Base-by-base conservation (phyloP, 148 eudicot genomes). In the Dysphania ambrosioides region DNA sequence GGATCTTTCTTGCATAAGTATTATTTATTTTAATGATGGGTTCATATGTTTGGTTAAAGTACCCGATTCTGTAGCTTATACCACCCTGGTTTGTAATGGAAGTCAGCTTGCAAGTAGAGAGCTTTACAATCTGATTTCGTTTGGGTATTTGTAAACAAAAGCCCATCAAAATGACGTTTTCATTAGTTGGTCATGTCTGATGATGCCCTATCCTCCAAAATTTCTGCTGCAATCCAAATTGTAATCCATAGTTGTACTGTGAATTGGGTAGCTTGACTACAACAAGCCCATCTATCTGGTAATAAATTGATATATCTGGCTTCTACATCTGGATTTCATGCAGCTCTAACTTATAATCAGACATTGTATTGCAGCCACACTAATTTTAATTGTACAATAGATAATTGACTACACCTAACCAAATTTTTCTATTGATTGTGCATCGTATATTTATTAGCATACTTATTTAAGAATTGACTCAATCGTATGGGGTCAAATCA, bases 391-490 rank as follows among this genome's bases (percentile, higher is more conserved):
- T 7, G 24, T 64, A 32, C 40, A 64, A 19, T 21, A 27, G 6
- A 49, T 10, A 70, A 70, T 31, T 49, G 61, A 70, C 73, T 49
- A 70, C n/a, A 18, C 73, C 60, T 70, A 31, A 70, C 26, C 27
- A 51, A 60, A 34, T 34, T 34, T 34, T 4, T n/a, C 18, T 3
- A 1, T 27, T 18, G 4, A 5, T 64, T 64, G 68, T 41, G 4
- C 19, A 34, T 35, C 24, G 18, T 64, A 42, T 64, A 32, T 47
- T 47, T 19, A 47, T 34, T 23, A 32, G 41, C 68, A 32, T 34
- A 34, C 42, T 34, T 13, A 6, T 62, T 62, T 13, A 62, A 64
- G 68, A 32, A 35, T 64, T 64, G 68, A 64, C 24, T 29, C 42
- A 18, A 24, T 32, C 21, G 6, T 7, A 32, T 4, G 68, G 63